Conservation (phyloP, 176 grass and related monocot species). For the Thalia dealbata region DNA sequence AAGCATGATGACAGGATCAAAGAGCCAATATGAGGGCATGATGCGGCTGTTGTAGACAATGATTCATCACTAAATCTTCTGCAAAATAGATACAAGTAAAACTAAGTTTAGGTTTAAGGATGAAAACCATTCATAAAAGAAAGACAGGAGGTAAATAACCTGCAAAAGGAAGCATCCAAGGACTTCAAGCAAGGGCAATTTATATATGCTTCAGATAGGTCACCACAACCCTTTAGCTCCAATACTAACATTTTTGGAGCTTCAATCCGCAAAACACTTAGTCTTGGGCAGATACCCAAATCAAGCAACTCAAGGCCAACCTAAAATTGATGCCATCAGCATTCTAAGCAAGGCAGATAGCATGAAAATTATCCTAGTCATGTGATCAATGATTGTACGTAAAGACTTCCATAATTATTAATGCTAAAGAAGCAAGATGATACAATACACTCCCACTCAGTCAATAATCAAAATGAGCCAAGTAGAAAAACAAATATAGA, state of each 20-base stretch:
- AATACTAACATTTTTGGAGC: slow-evolving; percentile 73
- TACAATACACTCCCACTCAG: neutral
- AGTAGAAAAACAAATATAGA: neutral
- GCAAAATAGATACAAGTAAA: slow-evolving; percentile 17
- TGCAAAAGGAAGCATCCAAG: slow-evolving; percentile 96
- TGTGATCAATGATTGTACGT: neutral
- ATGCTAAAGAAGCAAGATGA: neutral
- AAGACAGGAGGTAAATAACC: slow-evolving; percentile 33
- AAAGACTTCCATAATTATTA: neutral
- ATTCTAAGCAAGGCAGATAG: neutral
- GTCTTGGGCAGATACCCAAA: slow-evolving; percentile 88
- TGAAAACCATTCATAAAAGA: slow-evolving; percentile 8
- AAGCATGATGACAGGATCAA: slow-evolving; percentile 75
- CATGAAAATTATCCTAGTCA: neutral
- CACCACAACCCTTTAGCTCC: slow-evolving; percentile 89
- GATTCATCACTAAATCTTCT: slow-evolving; percentile 79
- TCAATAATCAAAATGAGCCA: neutral
- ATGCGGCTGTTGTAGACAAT: slow-evolving; percentile 37
- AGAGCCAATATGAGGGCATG: slow-evolving; percentile 59
- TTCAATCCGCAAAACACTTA: slow-evolving; percentile 53
- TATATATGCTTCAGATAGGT: slow-evolving; percentile 64
- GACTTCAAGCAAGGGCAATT: slow-evolving; percentile 67
- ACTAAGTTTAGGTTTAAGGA: slow-evolving; percentile 22
- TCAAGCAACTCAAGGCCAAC: slow-evolving; percentile 85
- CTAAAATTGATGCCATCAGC: slow-evolving; percentile 27